A percentile compares a stretch with the other conserved stretches of the same genome.
Evolutionary conservation across 2,329 filamentous ascomycete genomes (phyloP).

Genomic region (Talaromyces amestolkiae): DNA sequence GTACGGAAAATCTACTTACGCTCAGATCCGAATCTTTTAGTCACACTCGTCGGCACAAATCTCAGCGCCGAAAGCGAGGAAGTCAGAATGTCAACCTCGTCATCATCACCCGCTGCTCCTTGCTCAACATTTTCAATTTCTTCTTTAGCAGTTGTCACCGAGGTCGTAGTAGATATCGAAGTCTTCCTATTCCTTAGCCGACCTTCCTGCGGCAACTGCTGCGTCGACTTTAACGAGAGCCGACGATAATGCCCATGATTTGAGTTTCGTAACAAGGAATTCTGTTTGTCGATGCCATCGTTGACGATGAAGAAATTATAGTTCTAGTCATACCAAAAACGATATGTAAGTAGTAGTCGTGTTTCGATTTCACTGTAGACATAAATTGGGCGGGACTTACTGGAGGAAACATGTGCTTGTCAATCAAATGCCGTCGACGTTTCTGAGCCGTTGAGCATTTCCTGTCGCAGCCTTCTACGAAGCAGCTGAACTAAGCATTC

Average conservation of each 20-base stretch:
- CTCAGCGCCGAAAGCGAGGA: constrained; percentile 45
- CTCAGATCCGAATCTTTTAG: constrained; percentile 27
- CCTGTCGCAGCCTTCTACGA: constrained; percentile 82
- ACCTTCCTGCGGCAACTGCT: constrained; percentile 33
- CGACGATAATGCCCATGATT: constrained; percentile 32
- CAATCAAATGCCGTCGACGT: constrained; percentile 81
- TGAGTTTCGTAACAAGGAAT: constrained; percentile 65
- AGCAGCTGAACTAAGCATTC: constrained; percentile 70
- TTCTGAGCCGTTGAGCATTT: constrained; percentile 82
- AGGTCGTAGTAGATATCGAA: constrained; percentile 26
- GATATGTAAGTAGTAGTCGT: background rate
- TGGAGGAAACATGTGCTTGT: constrained; percentile 88
- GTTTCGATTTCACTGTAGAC: background rate
- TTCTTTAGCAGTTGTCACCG: background rate
- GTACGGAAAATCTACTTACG: background rate
- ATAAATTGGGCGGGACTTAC: constrained; percentile 28
- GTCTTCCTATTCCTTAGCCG: constrained; percentile 33
- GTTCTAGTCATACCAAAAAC: constrained; percentile 45
- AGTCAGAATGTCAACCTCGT: constrained; percentile 38
- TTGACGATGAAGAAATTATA: constrained; percentile 87
- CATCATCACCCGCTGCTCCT: background rate
- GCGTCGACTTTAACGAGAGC: constrained; percentile 33
- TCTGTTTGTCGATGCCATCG: constrained; percentile 81
- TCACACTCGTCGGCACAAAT: constrained; percentile 46
- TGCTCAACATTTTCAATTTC: background rate